Percentiles rank a stretch among this genome's conserved stretches.
Evolutionary conservation across 1,139 yeast species (phyloP).

Genomic region (Candida gigantensis): DNA sequence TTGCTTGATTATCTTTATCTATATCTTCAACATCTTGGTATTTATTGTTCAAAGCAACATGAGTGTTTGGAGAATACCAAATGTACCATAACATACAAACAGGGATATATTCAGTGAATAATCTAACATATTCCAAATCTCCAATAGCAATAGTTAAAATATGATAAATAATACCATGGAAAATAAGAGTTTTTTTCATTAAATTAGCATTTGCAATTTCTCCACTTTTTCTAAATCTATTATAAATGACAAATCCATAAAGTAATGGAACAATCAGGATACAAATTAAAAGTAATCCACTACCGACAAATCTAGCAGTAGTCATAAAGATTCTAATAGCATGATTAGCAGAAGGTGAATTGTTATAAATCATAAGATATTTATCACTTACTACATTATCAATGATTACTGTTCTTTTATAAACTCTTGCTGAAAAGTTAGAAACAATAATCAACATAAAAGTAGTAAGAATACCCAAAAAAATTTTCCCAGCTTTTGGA

Average conservation of each 20-base stretch:
- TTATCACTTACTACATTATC: neutral
- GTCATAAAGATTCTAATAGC: neutral
- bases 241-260: constrained; percentile 2
- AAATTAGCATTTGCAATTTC: constrained; percentile 3
- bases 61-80: constrained; percentile 1
- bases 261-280: neutral
- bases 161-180: constrained; percentile 2
- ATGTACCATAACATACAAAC: constrained; percentile 2
- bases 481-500: neutral
- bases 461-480: neutral
- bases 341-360: constrained; percentile 1
- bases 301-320: neutral
- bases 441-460: constrained; percentile 1
- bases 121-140: neutral
- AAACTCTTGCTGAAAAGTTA: constrained; percentile 1
- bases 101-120: constrained; percentile 1
- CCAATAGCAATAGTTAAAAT: neutral
- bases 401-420: constrained; percentile 1
- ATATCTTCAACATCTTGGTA: neutral
- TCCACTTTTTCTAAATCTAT: constrained; percentile 2
- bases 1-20: neutral
- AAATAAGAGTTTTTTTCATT: constrained; percentile 3
- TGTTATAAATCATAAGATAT: constrained; percentile 3
- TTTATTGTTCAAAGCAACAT: neutral
- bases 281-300: constrained; percentile 1